Evolutionary conservation across 257 asterid genomes (phyloP).

Genomic region (Datura wrightii): DNA sequence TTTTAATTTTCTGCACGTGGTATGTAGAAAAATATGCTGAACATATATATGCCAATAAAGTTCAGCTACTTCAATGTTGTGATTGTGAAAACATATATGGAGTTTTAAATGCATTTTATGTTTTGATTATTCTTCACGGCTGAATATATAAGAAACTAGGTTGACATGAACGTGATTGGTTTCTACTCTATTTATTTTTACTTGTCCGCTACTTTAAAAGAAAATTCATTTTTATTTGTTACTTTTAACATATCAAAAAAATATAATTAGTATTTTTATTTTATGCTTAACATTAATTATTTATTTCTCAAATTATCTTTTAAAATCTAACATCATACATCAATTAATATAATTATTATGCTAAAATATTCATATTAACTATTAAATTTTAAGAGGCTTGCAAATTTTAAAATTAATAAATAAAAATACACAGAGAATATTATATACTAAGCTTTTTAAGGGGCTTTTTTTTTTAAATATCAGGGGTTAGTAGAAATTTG

Average conservation of each 20-base stretch:
- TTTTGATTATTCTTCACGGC: constrained; percentile 12
- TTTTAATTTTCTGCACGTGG: background rate
- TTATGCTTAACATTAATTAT: too few species aligned
- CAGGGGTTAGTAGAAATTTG: constrained; percentile 3
- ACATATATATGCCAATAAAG: background rate
- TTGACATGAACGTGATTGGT: constrained; percentile 4
- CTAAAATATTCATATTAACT: too few species aligned
- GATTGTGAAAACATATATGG: background rate
- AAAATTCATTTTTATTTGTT: background rate
- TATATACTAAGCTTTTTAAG: background rate
- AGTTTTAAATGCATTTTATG: background rate
- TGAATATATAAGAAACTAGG: background rate
- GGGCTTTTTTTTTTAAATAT: background rate
- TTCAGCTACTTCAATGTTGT: background rate
- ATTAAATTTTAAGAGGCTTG: too few species aligned
- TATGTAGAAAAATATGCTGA: background rate
- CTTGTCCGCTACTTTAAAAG: too few species aligned
- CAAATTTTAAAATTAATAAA: too few species aligned
- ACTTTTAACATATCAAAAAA: too few species aligned
- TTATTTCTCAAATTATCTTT: too few species aligned
- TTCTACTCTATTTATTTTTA: background rate
- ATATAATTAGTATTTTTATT: too few species aligned
- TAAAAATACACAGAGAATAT: too few species aligned
- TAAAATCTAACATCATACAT: too few species aligned
- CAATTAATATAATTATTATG: too few species aligned